phyloP scores from a whole-genome alignment of 23 red algal genomes.

The Pyropia yezoensis region DNA sequence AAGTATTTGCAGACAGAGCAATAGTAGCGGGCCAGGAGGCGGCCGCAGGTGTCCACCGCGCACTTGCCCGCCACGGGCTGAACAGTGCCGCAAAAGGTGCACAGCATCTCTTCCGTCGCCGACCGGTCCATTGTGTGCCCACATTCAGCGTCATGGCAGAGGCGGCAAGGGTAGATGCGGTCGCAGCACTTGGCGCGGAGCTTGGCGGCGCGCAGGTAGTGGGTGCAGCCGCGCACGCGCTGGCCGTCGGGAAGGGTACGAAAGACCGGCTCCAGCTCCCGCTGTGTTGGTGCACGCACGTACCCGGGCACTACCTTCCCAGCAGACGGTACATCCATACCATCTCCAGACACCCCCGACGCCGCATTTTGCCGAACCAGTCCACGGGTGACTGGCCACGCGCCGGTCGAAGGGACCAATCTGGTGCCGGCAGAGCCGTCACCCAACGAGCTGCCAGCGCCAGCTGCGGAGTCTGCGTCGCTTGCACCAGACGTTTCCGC shows the following conservation, averaged over 20 bases:
- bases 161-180: constrained; percentile 72
- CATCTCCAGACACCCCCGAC: constrained; percentile 9
- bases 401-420: no score
- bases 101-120: constrained; percentile 76
- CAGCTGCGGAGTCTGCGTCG: neutral
- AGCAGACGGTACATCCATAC: neutral
- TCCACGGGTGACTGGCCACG: no score
- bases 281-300: no score
- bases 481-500: neutral
- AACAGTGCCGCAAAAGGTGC: constrained; percentile 68
- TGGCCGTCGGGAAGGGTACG: constrained; percentile 2
- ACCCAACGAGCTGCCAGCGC: no score
- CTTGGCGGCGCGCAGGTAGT: constrained; percentile 76
- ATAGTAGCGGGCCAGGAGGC: constrained; percentile 69
- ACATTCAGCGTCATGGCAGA: constrained; percentile 86
- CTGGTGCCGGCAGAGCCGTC: no score
- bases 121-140: constrained; percentile 83
- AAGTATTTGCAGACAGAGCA: constrained; percentile 85
- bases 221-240: constrained; percentile 65
- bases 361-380: no score
- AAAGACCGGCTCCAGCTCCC: constrained; percentile 2
- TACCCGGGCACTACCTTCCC: neutral
- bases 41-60: constrained; percentile 37
- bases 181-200: constrained; percentile 70
- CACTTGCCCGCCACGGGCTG: constrained; percentile 64